Base-by-base conservation (phyloP, 2,329 filamentous ascomycete species). In the Rosellinia necatrix region DNA sequence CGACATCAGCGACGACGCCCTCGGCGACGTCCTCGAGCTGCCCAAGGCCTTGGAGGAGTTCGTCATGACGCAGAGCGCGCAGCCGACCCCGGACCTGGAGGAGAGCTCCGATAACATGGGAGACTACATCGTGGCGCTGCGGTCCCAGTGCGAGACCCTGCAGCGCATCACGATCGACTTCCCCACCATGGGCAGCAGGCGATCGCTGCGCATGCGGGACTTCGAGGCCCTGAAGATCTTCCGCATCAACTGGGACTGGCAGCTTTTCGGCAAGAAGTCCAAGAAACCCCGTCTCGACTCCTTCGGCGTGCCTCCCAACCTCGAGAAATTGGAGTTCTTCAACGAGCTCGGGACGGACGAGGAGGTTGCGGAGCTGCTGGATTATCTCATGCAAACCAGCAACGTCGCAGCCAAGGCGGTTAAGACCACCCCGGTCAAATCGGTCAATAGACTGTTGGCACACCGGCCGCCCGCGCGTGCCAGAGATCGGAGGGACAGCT, bases 1-100 rank as follows among this genome's bases (percentile, higher is more conserved):
- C 68, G 78, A 81, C 61, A 77, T 81, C 55, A 79, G 77, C 60
- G 78, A 75, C 50, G 74, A 76, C 49, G 73, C 71, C 1, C 69
- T 76, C 6, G 66, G 69, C 15, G 74, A 76, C 53, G 66, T 76
- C 25, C 69, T 76, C 37, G 72, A 77, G 57, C 76, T 78, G 25
- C 78, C 78, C 3, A 72, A 75, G 61, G 75, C 66, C 0, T 64
- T 81, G 15, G 68, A 73, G 21, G 76, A 79, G 53, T 78, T 81
- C 47, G 74, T 78, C 58, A 76, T 81, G 70, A 79, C 75, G 0
- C 78, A 80, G 48, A 62, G 69, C 7, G 66, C 71, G 13, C 68
- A 74, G 6, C 76, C 75, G 0, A 53, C 27, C 0, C 76, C 77
- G 0, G 72, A 76, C 5, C 70, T 80, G 0, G 77, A 80, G 54